Evolutionary conservation across 148 eudicot species (phyloP), one percentile per base, ranked within the genome.

Genomic region (Gaultheria prostrata): DNA sequence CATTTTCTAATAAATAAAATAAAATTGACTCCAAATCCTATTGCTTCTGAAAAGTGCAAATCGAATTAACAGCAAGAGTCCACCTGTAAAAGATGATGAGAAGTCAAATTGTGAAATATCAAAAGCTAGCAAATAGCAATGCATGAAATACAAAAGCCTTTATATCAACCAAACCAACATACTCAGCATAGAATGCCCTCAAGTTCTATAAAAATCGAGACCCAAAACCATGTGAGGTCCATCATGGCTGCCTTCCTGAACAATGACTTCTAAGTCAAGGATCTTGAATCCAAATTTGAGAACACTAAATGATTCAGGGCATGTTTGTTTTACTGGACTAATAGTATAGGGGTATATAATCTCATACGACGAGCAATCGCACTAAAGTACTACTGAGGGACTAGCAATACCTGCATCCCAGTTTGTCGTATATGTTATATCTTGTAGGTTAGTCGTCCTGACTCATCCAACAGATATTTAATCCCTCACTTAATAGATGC

Each of bases 1-100:
- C 98, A 95, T 95, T 85, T 79, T 80, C 61, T 30, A 15, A 39
- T 20, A 45, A 28, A 28, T 21, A 2, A 35, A 82, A 80, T 45
- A 39, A 79, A 70, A 73, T 53, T 79, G 76, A 51, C 80, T 20
- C 28, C 69, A 45, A 39, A 39, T 26, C n/a, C 32, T 53, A 6
- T 43, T 32, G 70, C 51, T 70, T 24, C 76, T 53, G 76, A 69
- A 78, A 21, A 74, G 46, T 73, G 71, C 65, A 76, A 15, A 53
- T 76, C 65, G 50, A 43, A 77, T 30, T 28, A 43, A 65, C 30
- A 63, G 63, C 63, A 78, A 83, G 45, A 53, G 56, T 84, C n/a
- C 39, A 26, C 82, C 85, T 78, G 82, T 17, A 51, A 76, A 83
- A 67, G 43, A 45, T 28, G 13, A 83, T 33, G 77, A 77, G 45